phyloP scores from a whole-genome alignment of 139 green algal species.

The Edaphochlamys debaryana region DNA sequence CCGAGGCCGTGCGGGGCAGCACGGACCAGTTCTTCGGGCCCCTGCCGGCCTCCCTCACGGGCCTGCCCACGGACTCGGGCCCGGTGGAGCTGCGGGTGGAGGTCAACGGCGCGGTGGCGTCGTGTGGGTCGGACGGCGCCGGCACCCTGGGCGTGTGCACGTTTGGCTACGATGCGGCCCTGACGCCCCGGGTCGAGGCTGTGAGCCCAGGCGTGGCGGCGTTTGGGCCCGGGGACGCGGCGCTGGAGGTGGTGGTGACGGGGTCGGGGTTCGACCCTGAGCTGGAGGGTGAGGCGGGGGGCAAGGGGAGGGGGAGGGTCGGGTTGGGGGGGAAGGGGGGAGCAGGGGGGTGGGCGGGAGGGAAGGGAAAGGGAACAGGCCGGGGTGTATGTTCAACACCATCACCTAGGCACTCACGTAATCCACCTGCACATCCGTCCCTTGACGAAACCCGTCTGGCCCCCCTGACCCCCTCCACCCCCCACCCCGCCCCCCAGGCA shows the following conservation, averaged over 20 bases:
- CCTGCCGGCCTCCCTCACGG: neutral
- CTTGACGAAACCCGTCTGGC: no score
- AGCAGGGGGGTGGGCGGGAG: no score
- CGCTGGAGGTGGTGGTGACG: neutral
- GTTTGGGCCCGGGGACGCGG: no score
- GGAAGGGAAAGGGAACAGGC: no score
- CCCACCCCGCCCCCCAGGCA: neutral
- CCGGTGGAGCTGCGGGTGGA: neutral
- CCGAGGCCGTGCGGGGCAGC: neutral
- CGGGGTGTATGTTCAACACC: no score
- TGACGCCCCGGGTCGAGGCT: conserved; percentile 12
- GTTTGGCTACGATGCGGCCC: conserved; percentile 25
- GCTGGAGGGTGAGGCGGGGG: no score
- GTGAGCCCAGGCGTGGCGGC: neutral
- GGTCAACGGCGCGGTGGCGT: conserved; percentile 27
- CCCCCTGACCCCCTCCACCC: no score
- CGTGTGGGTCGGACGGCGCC: conserved; percentile 1
- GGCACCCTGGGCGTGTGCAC: neutral
- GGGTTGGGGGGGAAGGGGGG: no score
- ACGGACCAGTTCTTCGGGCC: neutral
- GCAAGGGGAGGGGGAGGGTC: no score
- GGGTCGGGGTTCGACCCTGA: neutral
- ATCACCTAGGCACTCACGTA: no score
- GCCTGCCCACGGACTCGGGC: neutral
- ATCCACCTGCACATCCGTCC: no score